phyloP scores from a whole-genome alignment of 805 yeast genomes.

The Candida multigemmis region DNA sequence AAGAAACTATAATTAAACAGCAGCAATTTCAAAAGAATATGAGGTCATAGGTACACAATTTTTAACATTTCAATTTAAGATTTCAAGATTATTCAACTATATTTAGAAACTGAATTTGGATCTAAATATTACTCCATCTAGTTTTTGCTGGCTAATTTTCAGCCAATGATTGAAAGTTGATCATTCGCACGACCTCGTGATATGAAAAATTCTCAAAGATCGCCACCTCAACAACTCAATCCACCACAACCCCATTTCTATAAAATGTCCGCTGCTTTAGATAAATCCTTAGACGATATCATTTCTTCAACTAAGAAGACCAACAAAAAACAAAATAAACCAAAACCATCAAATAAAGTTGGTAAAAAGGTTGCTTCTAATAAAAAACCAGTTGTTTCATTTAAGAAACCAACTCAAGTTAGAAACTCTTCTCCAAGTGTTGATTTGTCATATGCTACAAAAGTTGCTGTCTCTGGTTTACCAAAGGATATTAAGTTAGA shows the following conservation, averaged over 20 bases:
- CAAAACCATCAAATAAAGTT: constrained; percentile 4
- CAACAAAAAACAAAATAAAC: constrained; percentile 4
- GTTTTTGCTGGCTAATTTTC: too few species aligned
- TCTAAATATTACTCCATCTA: too few species aligned
- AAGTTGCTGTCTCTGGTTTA: constrained; percentile 77
- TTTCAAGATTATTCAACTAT: too few species aligned
- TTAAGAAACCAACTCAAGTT: constrained; percentile 19
- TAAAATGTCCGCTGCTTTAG: constrained; percentile 55
- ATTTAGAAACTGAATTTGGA: too few species aligned
- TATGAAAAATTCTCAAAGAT: too few species aligned
- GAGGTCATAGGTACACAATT: too few species aligned
- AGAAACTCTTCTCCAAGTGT: too few species aligned
- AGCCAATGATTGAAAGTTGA: too few species aligned
- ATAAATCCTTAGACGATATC: constrained; percentile 92
- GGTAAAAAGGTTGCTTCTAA: constrained; percentile 12
- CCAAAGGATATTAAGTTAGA: constrained; percentile 81
- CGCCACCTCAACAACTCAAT: constrained; percentile 1
- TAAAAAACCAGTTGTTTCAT: constrained; percentile 22
- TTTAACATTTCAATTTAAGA: too few species aligned
- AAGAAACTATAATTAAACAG: too few species aligned
- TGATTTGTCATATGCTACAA: constrained; percentile 57
- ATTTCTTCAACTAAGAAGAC: constrained; percentile 51
- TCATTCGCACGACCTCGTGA: too few species aligned
- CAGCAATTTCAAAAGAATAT: too few species aligned
- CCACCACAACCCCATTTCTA: neutral